These are phyloP conservation scores for Paraconiothyrium sp. DNA, from an alignment of 2,329 filamentous ascomycete genomes.

Conservation along the genomic window DNA sequence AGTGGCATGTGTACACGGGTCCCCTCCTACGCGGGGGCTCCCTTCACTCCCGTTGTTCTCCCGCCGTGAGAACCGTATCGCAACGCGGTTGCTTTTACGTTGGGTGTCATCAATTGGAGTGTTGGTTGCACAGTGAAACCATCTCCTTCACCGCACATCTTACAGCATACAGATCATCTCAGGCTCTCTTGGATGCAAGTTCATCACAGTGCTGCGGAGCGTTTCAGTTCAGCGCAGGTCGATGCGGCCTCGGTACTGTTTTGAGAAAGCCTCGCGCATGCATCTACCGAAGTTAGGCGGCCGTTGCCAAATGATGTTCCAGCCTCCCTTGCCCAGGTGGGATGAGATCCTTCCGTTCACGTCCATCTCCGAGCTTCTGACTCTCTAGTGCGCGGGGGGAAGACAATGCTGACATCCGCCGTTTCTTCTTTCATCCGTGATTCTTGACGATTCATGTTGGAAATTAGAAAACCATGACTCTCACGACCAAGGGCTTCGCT, in stretches of 20 bases:
- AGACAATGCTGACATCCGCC: conserved; percentile 17
- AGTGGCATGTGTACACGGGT: conserved; percentile 34
- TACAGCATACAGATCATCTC: conserved; percentile 17
- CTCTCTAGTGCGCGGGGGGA: conserved; percentile 45
- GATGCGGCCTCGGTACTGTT: conserved; percentile 21
- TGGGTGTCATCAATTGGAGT: background rate
- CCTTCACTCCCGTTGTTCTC: conserved; percentile 9
- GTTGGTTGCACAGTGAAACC: conserved; percentile 15
- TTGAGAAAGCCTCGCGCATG: conserved; percentile 16
- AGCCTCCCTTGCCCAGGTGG: conserved; percentile 24
- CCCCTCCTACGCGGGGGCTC: conserved; percentile 15
- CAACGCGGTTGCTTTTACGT: conserved; percentile 10
- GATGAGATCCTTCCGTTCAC: conserved; percentile 26
- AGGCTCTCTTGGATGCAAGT: conserved; percentile 24
- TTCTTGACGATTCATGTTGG: conserved; percentile 9
- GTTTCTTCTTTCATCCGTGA: conserved; percentile 5
- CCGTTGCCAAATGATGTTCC: conserved; percentile 31
- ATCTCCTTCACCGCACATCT: conserved; percentile 26
- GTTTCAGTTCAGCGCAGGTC: conserved; percentile 33
- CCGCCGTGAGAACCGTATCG: background rate
- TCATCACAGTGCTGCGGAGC: conserved; percentile 29
- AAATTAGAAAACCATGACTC: conserved; percentile 3
- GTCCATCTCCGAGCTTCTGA: conserved; percentile 22
- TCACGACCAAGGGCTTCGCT: background rate
- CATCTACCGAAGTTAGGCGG: conserved; percentile 35